Percentiles rank a stretch among this genome's conserved stretches.
Conservation (phyloP, 345 rosid species). For the Gossypium stocksii region DNA sequence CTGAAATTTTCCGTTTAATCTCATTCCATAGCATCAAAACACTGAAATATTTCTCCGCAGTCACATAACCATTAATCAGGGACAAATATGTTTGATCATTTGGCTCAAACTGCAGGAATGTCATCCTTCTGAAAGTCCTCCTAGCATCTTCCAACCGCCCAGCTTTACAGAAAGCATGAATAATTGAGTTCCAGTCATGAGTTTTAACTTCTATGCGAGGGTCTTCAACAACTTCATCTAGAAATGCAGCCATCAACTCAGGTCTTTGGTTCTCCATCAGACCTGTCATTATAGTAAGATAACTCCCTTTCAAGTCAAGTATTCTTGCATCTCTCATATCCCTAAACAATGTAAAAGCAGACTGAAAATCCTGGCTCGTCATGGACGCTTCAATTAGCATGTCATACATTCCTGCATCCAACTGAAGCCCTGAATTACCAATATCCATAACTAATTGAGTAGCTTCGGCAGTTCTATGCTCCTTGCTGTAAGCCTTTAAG, state of each 20-base stretch:
- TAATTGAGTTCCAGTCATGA: slow-evolving; percentile 96
- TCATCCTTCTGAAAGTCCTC: slow-evolving; percentile 90
- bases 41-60: slow-evolving; percentile 69
- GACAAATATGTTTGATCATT: slow-evolving; percentile 88
- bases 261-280: slow-evolving; percentile 75
- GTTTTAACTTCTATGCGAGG: slow-evolving; percentile 83
- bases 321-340: slow-evolving; percentile 79
- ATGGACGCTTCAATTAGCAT: slow-evolving; percentile 80
- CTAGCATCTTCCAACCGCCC: slow-evolving; percentile 80
- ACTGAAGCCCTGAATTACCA: slow-evolving; percentile 59
- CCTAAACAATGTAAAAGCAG: slow-evolving; percentile 82
- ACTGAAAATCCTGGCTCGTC: slow-evolving; percentile 85
- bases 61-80: slow-evolving; percentile 71
- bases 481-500: slow-evolving; percentile 76
- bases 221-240: slow-evolving; percentile 90
- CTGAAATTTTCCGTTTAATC: slow-evolving; percentile 64
- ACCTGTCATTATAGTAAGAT: slow-evolving; percentile 84
- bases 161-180: slow-evolving; percentile 90
- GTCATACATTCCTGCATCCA: slow-evolving; percentile 58
- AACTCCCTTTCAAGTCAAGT: slow-evolving; percentile 63
- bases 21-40: slow-evolving; percentile 84
- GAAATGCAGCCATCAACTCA: slow-evolving; percentile 83
- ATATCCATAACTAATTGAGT: slow-evolving; percentile 83
- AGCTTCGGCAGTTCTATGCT: slow-evolving; percentile 81
- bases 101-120: slow-evolving; percentile 67